phyloP scores from a whole-genome alignment of 305 asterid genomes.

The Solanum chacoense region DNA sequence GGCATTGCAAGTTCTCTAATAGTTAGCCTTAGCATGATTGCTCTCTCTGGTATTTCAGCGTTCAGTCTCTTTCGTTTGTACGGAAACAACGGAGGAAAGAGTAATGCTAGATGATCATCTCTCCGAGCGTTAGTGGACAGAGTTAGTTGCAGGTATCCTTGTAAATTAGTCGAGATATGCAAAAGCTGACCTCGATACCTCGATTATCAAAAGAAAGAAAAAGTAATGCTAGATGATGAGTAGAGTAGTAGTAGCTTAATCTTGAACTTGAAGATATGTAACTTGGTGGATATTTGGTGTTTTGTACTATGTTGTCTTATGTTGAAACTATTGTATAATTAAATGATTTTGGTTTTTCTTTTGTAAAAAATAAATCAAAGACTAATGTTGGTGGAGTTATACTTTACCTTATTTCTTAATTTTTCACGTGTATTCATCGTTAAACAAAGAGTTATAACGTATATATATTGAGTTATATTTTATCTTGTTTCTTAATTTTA shows the following conservation, averaged over 20 bases:
- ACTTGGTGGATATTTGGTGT: not conserved
- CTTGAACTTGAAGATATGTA: not conserved
- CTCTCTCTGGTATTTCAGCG: slow-evolving; percentile 68
- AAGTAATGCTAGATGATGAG: slow-evolving; percentile 12
- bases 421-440: not conserved
- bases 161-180: not conserved
- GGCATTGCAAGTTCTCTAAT: slow-evolving; percentile 60
- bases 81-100: slow-evolving; percentile 45
- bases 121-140: not conserved
- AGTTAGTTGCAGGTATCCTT: not conserved
- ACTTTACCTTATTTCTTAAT: not conserved
- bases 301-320: not conserved
- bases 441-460: not conserved
- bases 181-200: not conserved
- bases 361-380: not conserved
- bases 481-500: not conserved
- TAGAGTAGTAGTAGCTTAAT: not conserved
- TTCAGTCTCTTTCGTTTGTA: slow-evolving; percentile 87
- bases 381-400: not conserved
- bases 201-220: not conserved
- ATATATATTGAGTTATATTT: not conserved
- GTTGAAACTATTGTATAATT: not conserved
- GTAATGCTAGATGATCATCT: slow-evolving; percentile 20
- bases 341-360: not conserved
- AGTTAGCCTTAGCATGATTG: slow-evolving; percentile 39